Conservation (phyloP, 1,139 yeast genomes). For the Sporopachydermia cereana region DNA sequence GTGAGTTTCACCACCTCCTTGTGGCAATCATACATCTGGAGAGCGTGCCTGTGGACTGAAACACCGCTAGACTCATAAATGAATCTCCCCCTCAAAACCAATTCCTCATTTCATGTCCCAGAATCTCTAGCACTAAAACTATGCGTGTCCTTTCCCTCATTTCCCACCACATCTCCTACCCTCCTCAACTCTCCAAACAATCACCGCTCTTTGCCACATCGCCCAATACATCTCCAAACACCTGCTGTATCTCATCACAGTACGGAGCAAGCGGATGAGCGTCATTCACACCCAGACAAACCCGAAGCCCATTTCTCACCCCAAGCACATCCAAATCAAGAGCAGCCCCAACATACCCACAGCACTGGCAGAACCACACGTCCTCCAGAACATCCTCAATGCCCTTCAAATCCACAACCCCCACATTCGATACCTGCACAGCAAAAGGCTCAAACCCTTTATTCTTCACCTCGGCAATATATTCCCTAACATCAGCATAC, state of each 20-base stretch:
- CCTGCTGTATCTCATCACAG: not conserved
- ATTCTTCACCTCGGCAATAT: not conserved
- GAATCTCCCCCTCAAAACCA: no score
- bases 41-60: no score
- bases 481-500: not conserved
- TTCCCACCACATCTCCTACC: no score
- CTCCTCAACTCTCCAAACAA: no score
- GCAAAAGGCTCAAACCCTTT: not conserved
- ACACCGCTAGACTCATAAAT: no score
- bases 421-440: not conserved
- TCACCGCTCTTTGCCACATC: no score
- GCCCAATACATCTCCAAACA: not conserved
- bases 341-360: not conserved
- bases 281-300: not conserved
- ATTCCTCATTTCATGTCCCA: no score
- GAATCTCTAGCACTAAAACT: no score
- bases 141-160: no score
- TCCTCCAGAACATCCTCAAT: not conserved
- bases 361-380: slow-evolving; percentile 1
- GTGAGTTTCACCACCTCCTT: no score
- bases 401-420: not conserved
- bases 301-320: not conserved
- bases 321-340: not conserved
- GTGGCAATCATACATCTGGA: no score
- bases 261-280: not conserved